These are phyloP conservation scores for Tolypocladium amazonense DNA, from an alignment of 2,329 filamentous ascomycete genomes.

Conservation along the genomic window DNA sequence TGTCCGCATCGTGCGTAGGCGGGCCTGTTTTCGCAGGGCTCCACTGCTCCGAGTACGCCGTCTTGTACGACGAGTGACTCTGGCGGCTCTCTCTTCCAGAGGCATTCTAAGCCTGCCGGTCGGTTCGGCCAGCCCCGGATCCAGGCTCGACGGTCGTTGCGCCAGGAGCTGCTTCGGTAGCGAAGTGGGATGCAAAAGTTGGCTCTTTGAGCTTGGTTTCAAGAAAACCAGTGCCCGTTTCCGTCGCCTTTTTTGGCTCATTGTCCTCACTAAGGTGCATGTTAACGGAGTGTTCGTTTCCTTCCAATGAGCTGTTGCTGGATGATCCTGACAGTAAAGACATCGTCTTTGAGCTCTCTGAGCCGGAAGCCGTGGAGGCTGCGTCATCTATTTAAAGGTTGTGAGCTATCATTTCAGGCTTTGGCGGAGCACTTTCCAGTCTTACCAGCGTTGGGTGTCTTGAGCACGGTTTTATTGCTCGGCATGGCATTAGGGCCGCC, in stretches of 20 bases:
- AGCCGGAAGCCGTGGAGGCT: neutral
- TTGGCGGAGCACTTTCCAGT: no score
- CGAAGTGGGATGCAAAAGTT: neutral
- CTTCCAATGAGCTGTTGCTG: neutral
- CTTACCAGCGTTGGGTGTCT: neutral
- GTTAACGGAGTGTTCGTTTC: neutral
- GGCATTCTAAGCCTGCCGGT: neutral
- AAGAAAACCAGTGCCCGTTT: neutral
- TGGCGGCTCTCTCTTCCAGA: neutral
- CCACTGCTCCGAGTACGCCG: neutral
- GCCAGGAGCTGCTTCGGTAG: neutral
- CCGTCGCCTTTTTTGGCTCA: neutral
- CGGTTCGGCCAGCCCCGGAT: neutral
- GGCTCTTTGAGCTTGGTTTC: neutral
- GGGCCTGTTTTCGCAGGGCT: neutral
- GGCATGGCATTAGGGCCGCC: neutral
- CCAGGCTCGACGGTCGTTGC: neutral
- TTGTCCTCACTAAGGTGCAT: neutral
- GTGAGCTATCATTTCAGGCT: neutral
- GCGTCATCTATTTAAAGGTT: neutral
- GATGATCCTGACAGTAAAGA: neutral
- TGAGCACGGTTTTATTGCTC: neutral
- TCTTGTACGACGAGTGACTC: neutral
- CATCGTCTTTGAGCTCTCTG: neutral
- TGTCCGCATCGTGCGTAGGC: neutral